Conservation (phyloP, 495 filamentous ascomycete species). For the Hypoxylon fragiforme region DNA sequence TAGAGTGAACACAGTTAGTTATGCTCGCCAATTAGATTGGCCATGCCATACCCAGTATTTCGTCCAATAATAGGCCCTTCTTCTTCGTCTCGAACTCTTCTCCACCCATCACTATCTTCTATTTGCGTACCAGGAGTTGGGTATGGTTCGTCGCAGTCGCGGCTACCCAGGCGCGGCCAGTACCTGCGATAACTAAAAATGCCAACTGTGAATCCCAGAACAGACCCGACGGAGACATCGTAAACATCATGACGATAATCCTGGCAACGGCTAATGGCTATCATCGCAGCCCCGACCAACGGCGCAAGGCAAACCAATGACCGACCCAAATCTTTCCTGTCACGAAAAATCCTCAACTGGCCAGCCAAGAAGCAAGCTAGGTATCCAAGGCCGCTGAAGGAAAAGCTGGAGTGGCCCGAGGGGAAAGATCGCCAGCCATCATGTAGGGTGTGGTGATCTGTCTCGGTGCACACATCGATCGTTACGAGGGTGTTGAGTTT, state of each 20-base stretch:
- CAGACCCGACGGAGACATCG: constrained; percentile 77
- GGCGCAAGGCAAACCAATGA: constrained; percentile 70
- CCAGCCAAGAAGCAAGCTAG: constrained; percentile 76
- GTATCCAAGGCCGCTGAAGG: constrained; percentile 85
- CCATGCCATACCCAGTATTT: constrained; percentile 37
- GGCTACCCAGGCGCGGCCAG: constrained; percentile 55
- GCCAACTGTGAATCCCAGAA: constrained; percentile 73
- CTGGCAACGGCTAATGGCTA: constrained; percentile 87
- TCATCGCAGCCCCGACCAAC: constrained; percentile 77
- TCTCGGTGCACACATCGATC: constrained; percentile 79
- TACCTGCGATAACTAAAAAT: constrained; percentile 81
- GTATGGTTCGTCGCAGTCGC: constrained; percentile 55
- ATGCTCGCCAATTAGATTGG: constrained; percentile 13
- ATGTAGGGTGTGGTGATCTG: constrained; percentile 73
- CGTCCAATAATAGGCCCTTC: constrained; percentile 32
- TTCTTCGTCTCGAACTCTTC: constrained; percentile 40
- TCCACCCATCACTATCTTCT: constrained; percentile 34
- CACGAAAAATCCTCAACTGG: constrained; percentile 79
- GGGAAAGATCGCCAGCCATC: constrained; percentile 96
- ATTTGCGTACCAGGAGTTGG: constrained; percentile 36
- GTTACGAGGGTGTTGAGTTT: constrained; percentile 68
- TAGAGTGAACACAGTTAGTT: constrained; percentile 29
- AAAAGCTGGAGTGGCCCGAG: constrained; percentile 83
- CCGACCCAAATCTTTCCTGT: constrained; percentile 66
- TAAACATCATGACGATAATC: constrained; percentile 96